Evolutionary conservation across 768 basidiomycete genomes (phyloP).

Genomic region (Sporobolomyces pararoseus): DNA sequence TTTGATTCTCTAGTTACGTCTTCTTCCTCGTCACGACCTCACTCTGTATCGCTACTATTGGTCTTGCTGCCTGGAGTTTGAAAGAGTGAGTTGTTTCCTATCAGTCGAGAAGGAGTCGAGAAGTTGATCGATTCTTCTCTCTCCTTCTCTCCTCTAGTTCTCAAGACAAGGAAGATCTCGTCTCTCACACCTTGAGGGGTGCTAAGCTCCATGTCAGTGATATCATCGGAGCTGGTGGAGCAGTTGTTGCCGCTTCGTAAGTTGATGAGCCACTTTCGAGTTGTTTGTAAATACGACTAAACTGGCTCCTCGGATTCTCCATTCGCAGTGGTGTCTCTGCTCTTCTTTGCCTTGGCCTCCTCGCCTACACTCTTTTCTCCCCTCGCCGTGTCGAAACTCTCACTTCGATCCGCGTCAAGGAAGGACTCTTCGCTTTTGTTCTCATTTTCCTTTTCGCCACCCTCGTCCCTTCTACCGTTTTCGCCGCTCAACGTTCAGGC

Average conservation of each 20-base stretch:
- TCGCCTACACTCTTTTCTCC: slow-evolving; percentile 2
- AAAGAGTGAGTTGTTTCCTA: slow-evolving; percentile 1
- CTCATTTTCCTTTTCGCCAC: slow-evolving; percentile 27
- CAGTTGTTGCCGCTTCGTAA: slow-evolving; percentile 25
- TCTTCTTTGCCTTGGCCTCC: slow-evolving; percentile 21
- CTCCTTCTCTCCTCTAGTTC: slow-evolving; percentile 16
- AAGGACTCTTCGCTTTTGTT: slow-evolving; percentile 25
- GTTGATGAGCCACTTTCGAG: not conserved
- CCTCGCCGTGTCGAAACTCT: slow-evolving; percentile 27
- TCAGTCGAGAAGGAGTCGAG: not conserved
- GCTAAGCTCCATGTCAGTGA: slow-evolving; percentile 27
- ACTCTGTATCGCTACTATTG: slow-evolving; percentile 24
- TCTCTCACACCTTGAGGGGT: not conserved
- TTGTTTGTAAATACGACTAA: too few relatives aligned
- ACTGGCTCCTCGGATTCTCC: too few relatives aligned
- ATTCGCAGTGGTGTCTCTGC: slow-evolving; percentile 4
- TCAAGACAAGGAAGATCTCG: slow-evolving; percentile 20
- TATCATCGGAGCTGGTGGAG: slow-evolving; percentile 21
- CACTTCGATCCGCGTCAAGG: slow-evolving; percentile 33
- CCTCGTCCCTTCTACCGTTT: slow-evolving; percentile 29
- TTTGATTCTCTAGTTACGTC: not conserved
- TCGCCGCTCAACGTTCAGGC: slow-evolving; percentile 8
- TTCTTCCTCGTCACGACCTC: slow-evolving; percentile 21
- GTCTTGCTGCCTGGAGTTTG: slow-evolving; percentile 24
- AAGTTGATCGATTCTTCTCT: not conserved